A percentile compares a stretch with the other conserved stretches of the same genome.
Evolutionary conservation across 192 early-diverging fungal species (phyloP).

Genomic region (Mortierella hygrophila): DNA sequence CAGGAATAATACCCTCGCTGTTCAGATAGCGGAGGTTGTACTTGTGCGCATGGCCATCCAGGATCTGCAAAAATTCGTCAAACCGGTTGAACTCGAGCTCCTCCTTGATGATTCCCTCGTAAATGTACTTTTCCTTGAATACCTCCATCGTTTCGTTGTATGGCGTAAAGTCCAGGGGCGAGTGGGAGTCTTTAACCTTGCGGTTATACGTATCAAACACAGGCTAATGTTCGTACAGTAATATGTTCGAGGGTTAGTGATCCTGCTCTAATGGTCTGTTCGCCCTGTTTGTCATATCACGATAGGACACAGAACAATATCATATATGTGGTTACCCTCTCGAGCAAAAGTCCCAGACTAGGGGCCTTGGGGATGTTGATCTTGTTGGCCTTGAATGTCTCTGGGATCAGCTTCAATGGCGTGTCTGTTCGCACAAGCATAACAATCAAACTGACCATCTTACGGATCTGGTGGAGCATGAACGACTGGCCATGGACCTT

Average conservation of each 20-base stretch:
- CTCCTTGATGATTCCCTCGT: constrained; percentile 80
- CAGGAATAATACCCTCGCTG: constrained; percentile 68
- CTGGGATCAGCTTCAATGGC: constrained; percentile 74
- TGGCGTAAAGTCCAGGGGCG: constrained; percentile 67
- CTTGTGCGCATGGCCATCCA: constrained; percentile 65
- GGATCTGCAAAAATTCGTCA: constrained; percentile 69
- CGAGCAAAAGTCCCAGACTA: constrained; percentile 89
- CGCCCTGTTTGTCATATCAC: not conserved
- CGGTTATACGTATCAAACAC: constrained; percentile 79
- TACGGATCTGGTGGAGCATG: constrained; percentile 99
- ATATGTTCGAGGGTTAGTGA: not conserved
- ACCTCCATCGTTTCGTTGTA: constrained; percentile 79
- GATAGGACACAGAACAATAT: constrained; percentile 5
- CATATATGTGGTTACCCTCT: constrained; percentile 62
- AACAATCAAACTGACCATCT: constrained; percentile 96
- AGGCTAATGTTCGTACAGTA: constrained; percentile 37
- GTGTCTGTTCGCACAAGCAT: constrained; percentile 83
- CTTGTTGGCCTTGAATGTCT: constrained; percentile 72
- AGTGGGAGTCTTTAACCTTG: constrained; percentile 53
- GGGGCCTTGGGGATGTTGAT: constrained; percentile 99
- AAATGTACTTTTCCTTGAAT: constrained; percentile 94
- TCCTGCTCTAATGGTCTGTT: not conserved
- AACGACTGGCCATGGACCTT: constrained; percentile 97
- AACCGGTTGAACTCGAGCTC: constrained; percentile 79
- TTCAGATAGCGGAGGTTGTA: constrained; percentile 75